Evolutionary conservation across 2,329 filamentous ascomycete species (phyloP), one percentile per base, ranked within the genome.

Genomic region (Sarocladium strictum): DNA sequence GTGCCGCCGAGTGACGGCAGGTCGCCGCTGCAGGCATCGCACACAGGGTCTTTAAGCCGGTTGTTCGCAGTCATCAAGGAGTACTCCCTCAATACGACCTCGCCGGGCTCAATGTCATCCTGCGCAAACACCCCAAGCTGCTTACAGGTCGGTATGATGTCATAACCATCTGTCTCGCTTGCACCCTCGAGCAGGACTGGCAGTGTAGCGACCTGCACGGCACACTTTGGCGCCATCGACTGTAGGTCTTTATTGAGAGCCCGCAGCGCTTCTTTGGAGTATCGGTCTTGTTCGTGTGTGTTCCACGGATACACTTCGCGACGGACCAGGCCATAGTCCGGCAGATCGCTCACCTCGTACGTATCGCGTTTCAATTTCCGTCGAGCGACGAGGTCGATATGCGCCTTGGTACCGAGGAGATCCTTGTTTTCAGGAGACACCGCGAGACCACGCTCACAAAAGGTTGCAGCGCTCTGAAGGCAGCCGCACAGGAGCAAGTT

Each of bases 41-140:
- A 97, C 27, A 93, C 80, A 3, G 87, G 79, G 58, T 96, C 91
- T 65, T 95, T 90, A 12, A 94, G 80, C 27, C 90, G 85, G 66
- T 94, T 94, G 62, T 93, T 94, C 45, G 90, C 92, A 2, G 92
- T 96, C 38, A 99, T 75, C 7, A 96, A 79, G 9, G 91, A 94
- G 57, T 87, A 89, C 65, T 99, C 94, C 49, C 82, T 76, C 27
- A 99, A 78, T 2, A 97, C 84, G 5, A 79, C 76, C 66, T 95
- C 88, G 10, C 88, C 89, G 0, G 90, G 83, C 0, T 76, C 72
- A 35, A 97, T 89, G 60, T 96, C 86, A 59, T 89, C 81, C 62
- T 84, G 89, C 7, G 92, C 93, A 67, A 97, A 97, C 3, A 99
- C 79, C 3, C 94, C 94, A 0, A 99, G 80, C 69, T 99, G 94